A percentile compares a stretch with the other conserved stretches of the same genome.
Evolutionary conservation across 2,329 filamentous ascomycete genomes (phyloP).

Genomic region (Fusarium ramigenum): DNA sequence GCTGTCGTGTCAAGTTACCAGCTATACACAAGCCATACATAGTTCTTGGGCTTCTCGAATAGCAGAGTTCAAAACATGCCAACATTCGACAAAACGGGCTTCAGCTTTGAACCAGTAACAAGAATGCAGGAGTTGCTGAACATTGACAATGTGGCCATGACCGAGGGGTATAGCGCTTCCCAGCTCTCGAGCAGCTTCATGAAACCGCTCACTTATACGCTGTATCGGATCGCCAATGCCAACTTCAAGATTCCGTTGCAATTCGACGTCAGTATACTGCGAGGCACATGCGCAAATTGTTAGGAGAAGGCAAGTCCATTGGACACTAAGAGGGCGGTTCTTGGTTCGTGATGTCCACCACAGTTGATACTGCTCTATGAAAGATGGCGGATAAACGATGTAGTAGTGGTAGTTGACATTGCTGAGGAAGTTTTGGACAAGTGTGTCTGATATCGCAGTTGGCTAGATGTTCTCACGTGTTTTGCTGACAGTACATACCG

Average conservation of each 20-base stretch:
- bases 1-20: background rate
- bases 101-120: slow-evolving; percentile 52
- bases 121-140: slow-evolving; percentile 51
- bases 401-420: slow-evolving; percentile 53
- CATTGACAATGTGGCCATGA: slow-evolving; percentile 46
- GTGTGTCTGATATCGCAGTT: slow-evolving; percentile 42
- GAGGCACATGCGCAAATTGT: slow-evolving; percentile 51
- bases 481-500: slow-evolving; percentile 39
- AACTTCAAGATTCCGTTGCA: slow-evolving; percentile 45
- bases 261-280: slow-evolving; percentile 46
- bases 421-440: slow-evolving; percentile 51
- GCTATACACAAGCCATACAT: slow-evolving; percentile 33
- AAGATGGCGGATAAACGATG: slow-evolving; percentile 49
- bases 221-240: slow-evolving; percentile 45
- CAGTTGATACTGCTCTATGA: slow-evolving; percentile 48
- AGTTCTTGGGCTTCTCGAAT: slow-evolving; percentile 51
- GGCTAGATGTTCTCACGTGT: background rate
- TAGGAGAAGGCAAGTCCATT: slow-evolving; percentile 52
- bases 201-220: slow-evolving; percentile 46
- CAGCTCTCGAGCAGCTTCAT: slow-evolving; percentile 47
- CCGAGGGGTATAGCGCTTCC: slow-evolving; percentile 47
- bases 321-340: slow-evolving; percentile 46
- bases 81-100: slow-evolving; percentile 49
- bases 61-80: slow-evolving; percentile 50
- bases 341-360: slow-evolving; percentile 49